Evolutionary conservation across 2,329 filamentous ascomycete species (phyloP).

Genomic region (Triangularia verruculosa): DNA sequence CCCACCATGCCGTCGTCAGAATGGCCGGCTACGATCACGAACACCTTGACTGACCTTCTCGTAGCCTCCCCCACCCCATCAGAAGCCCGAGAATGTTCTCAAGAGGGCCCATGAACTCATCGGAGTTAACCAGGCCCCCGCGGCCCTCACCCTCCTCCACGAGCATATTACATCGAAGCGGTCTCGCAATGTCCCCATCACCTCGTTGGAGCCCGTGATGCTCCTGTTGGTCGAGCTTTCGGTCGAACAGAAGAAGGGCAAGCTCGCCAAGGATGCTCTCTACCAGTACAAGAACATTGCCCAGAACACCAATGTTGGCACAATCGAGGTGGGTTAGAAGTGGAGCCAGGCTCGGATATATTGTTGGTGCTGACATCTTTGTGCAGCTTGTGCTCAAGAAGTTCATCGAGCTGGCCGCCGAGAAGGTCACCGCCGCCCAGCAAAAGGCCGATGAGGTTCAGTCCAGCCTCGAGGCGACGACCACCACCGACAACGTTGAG

Average conservation of each 20-base stretch:
- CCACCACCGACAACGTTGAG: slow-evolving; percentile 73
- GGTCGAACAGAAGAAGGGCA: slow-evolving; percentile 96
- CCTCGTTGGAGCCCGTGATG: slow-evolving; percentile 96
- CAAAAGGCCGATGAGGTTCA: slow-evolving; percentile 95
- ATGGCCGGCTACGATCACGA: slow-evolving; percentile 4
- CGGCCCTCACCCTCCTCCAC: slow-evolving; percentile 91
- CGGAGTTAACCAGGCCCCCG: slow-evolving; percentile 88
- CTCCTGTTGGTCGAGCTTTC: slow-evolving; percentile 94
- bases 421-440: slow-evolving; percentile 94
- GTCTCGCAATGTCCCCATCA: slow-evolving; percentile 94
- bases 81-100: slow-evolving; percentile 98
- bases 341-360: not conserved
- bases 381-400: slow-evolving; percentile 83
- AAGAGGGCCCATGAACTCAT: slow-evolving; percentile 99
- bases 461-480: slow-evolving; percentile 74
- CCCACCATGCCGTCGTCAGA: slow-evolving; percentile 5
- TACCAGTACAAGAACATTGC: slow-evolving; percentile 99
- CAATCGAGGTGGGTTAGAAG: slow-evolving; percentile 70
- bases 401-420: slow-evolving; percentile 95
- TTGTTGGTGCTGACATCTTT: slow-evolving; percentile 8
- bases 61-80: slow-evolving; percentile 88
- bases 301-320: slow-evolving; percentile 97
- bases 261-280: slow-evolving; percentile 95
- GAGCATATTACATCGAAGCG: slow-evolving; percentile 99
- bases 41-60: slow-evolving; percentile 7